Percentiles rank a stretch among this genome's conserved stretches.
Evolutionary conservation across 208 protist genomes (phyloP).

Genomic region (Leishmania tarentolae): DNA sequence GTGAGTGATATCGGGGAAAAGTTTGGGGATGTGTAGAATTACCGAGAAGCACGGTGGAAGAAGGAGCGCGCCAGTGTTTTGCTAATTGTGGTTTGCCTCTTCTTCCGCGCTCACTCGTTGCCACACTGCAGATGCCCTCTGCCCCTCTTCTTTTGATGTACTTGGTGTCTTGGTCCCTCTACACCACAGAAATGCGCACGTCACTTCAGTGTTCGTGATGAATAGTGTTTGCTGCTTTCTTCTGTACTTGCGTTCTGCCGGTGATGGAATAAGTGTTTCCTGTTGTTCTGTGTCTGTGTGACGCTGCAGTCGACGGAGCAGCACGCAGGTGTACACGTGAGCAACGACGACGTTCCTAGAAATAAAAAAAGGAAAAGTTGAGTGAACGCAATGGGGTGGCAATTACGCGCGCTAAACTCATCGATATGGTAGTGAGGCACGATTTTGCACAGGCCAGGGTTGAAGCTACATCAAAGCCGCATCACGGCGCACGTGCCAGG

Average conservation of each 20-base stretch:
- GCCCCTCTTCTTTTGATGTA: background rate
- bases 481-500: background rate
- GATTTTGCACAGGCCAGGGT: too few species aligned
- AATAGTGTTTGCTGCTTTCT: background rate
- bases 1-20: background rate
- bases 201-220: background rate
- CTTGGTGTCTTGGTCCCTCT: background rate
- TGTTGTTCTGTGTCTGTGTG: background rate
- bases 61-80: background rate
- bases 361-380: background rate
- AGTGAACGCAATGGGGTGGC: background rate
- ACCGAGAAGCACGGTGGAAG: background rate
- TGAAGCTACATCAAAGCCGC: background rate
- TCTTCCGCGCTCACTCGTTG: background rate
- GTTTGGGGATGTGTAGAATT: background rate
- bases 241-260: background rate
- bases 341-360: too few species aligned
- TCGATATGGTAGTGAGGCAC: background rate
- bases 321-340: background rate
- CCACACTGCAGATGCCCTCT: background rate
- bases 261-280: background rate
- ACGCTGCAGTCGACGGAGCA: background rate
- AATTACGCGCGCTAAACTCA: background rate
- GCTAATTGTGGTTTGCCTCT: background rate
- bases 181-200: background rate